Base-by-base conservation (phyloP, 2,329 filamentous ascomycete species). In the Hypoxylon sp. region DNA sequence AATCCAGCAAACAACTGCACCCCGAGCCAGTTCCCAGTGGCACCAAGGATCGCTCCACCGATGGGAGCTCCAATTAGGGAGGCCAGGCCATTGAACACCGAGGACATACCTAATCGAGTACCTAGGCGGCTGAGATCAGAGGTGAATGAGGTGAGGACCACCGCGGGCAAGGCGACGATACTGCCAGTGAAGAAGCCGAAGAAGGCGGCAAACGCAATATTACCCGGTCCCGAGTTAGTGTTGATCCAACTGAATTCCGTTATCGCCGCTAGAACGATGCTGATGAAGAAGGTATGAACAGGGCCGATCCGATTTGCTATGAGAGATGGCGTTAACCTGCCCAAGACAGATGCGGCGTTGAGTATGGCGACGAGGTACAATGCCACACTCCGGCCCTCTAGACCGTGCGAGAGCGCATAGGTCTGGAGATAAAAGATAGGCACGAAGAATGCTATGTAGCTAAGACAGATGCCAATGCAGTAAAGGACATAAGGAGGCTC, bases 331-430 rank as follows among this genome's bases (percentile, higher is more conserved):
- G 84, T 70, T 0, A 85, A 75, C 5, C 85, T 80, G 0, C 85
- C 84, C 6, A 83, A 76, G 6, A 84, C 76, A 0, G 82, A 83
- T 0, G 81, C 79, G 1, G 80, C 83, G 71, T 86, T 86, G 51
- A 85, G 78, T 48, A 86, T 81, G 1, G 84, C 76, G 3, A 86
- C 74, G 22, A 86, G 76, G 62, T 86, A 85, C 14, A 78, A 74
- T 1, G 78, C 78, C 4, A 83, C 69, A 20, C 72, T 71, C 30
- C 70, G 68, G 3, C 72, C 71, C 0, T 75, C 73, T 44, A 77
- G 62, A 0, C 78, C 75, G 4, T 75, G 69, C n/a, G 73, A 71
- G 2, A 79, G 70, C 2, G 82, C 80, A 48, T 81, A 85, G 1
- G 74, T 74, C 54, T 81, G 78, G 32, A 83, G 74, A 62, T 82